Percentiles rank a stretch among this genome's conserved stretches.
These are phyloP conservation scores for Ambrosia artemisiifolia DNA, from an alignment of 129 eudicot genomes.

Conservation along the genomic window DNA sequence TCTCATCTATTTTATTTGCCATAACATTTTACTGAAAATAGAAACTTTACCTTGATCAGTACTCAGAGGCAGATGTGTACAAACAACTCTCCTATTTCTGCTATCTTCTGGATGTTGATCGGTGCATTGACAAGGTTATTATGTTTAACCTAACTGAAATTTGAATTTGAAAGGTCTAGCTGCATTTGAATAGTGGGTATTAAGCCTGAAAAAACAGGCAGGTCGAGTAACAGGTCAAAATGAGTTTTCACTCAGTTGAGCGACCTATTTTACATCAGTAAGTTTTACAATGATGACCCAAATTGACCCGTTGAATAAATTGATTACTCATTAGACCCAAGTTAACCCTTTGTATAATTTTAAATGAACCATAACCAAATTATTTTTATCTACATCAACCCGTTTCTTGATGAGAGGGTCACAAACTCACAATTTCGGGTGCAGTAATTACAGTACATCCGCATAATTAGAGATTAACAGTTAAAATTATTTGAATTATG, in stretches of 20 bases:
- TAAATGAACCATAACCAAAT: no score
- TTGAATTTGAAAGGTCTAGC: background rate
- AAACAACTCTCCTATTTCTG: conserved; percentile 90
- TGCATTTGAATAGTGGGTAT: background rate
- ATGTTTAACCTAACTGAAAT: background rate
- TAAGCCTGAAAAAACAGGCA: no score
- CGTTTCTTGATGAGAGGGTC: no score
- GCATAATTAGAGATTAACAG: background rate
- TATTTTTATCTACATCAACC: no score
- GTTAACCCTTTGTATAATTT: no score
- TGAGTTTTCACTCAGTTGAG: no score
- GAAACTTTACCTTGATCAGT: conserved; percentile 38
- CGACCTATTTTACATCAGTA: no score
- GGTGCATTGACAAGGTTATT: conserved; percentile 79
- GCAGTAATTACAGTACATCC: background rate
- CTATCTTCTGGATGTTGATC: conserved; percentile 63
- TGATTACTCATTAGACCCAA: no score
- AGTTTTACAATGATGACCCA: no score
- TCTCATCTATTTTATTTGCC: background rate
- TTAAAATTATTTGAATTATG: background rate
- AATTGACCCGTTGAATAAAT: no score
- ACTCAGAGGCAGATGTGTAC: conserved; percentile 84
- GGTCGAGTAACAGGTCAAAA: no score
- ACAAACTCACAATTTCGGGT: no score
- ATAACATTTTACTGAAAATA: background rate